A percentile compares a stretch with the other conserved stretches of the same genome.
phyloP scores from a whole-genome alignment of 1,284 basidiomycete species.

The Rhodotorula sp. region DNA sequence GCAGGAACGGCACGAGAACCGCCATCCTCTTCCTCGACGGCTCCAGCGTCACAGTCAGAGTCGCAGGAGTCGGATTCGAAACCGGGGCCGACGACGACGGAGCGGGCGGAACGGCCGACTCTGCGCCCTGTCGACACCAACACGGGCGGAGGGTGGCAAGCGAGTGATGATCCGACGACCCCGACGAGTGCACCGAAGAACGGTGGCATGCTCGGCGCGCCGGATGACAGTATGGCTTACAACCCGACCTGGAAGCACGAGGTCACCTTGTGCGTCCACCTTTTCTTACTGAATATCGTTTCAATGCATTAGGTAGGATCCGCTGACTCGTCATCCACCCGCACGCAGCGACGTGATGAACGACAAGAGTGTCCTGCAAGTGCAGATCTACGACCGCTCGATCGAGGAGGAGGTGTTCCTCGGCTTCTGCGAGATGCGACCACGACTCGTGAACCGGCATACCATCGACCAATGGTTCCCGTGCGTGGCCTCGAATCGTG shows the following conservation, averaged over 20 bases:
- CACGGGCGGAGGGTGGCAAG: slow-evolving; percentile 1
- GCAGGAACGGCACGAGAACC: background rate
- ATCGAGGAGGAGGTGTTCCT: slow-evolving; percentile 82
- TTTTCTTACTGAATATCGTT: background rate
- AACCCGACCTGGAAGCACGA: slow-evolving; percentile 99
- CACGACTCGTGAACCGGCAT: slow-evolving; percentile 82
- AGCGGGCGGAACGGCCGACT: slow-evolving; percentile 9
- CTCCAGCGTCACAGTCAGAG: background rate
- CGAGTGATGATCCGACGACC: slow-evolving; percentile 27
- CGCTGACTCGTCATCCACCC: slow-evolving; percentile 11
- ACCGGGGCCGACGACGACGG: background rate
- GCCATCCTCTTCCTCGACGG: no score
- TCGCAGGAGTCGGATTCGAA: no score
- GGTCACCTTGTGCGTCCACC: slow-evolving; percentile 80
- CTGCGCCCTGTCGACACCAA: slow-evolving; percentile 20
- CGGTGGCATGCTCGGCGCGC: slow-evolving; percentile 11
- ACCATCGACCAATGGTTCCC: slow-evolving; percentile 98
- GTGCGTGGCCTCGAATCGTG: slow-evolving; percentile 54
- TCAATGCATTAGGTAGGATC: no score
- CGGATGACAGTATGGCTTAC: slow-evolving; percentile 54
- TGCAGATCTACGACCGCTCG: slow-evolving; percentile 91
- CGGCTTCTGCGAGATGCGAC: slow-evolving; percentile 87
- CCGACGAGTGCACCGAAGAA: slow-evolving; percentile 17
- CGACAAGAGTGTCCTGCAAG: slow-evolving; percentile 75
- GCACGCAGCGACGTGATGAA: slow-evolving; percentile 95